These are phyloP conservation scores for Diddensiella caesifluorescens DNA, from an alignment of 805 yeast species.

Conservation along the genomic window DNA sequence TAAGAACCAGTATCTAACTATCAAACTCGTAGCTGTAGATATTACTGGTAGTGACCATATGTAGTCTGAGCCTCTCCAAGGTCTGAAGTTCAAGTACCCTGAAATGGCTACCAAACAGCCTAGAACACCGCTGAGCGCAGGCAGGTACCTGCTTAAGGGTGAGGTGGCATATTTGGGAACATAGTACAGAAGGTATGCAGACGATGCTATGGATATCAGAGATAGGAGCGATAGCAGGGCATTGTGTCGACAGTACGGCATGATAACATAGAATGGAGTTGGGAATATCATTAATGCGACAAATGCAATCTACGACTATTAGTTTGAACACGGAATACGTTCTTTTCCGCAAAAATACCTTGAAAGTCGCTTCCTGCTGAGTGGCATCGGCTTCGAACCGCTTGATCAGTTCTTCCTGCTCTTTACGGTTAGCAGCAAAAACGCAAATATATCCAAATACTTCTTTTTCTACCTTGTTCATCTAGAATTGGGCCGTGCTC, in stretches of 20 bases:
- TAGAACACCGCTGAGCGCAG: slow-evolving; percentile 18
- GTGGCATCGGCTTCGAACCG: slow-evolving; percentile 23
- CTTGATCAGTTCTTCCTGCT: slow-evolving; percentile 29
- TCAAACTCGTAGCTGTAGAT: slow-evolving; percentile 21
- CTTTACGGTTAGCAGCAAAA: slow-evolving; percentile 11
- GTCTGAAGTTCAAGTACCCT: slow-evolving; percentile 23
- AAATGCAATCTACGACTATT: slow-evolving; percentile 24
- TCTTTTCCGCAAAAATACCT: slow-evolving; percentile 9
- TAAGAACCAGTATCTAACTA: slow-evolving; percentile 27
- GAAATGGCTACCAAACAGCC: slow-evolving; percentile 20
- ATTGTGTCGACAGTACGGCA: slow-evolving; percentile 26
- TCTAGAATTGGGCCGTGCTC: slow-evolving; percentile 16
- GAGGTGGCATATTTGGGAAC: slow-evolving; percentile 7
- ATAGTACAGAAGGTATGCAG: slow-evolving; percentile 24
- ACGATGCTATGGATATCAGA: slow-evolving; percentile 21
- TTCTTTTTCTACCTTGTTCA: slow-evolving; percentile 19
- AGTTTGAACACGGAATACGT: background rate
- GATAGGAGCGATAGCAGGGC: slow-evolving; percentile 27
- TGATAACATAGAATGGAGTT: slow-evolving; percentile 28
- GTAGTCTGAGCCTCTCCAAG: slow-evolving; percentile 27
- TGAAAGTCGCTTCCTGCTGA: slow-evolving; percentile 21
- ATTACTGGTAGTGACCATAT: slow-evolving; percentile 31
- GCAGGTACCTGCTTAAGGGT: slow-evolving; percentile 10
- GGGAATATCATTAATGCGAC: slow-evolving; percentile 28
- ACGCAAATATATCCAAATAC: background rate